Conservation (phyloP, 2,329 filamentous ascomycete species). For the Emydomyces testavorans region DNA sequence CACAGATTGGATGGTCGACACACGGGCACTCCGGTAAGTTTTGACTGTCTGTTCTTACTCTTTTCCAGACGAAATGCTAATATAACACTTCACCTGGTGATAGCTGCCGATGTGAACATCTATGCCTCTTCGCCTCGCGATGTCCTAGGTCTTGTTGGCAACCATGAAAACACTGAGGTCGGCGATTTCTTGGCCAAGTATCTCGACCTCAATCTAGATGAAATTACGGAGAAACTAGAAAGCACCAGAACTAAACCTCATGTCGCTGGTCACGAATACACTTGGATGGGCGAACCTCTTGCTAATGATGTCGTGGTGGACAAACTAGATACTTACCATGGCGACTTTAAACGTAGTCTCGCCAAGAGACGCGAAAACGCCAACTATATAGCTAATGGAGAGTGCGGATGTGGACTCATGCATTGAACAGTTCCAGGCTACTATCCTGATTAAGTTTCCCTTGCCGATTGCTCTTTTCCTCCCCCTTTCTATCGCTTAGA, state of each 20-base stretch:
- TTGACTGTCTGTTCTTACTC: not conserved
- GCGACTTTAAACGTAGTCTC: conserved; percentile 28
- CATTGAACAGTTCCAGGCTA: conserved; percentile 15
- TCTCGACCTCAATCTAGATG: conserved; percentile 65
- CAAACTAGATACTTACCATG: conserved; percentile 35
- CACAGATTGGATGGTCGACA: conserved; percentile 86
- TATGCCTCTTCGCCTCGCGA: conserved; percentile 63
- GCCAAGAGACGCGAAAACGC: conserved; percentile 20
- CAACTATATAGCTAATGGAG: conserved; percentile 15
- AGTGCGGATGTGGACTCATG: conserved; percentile 24
- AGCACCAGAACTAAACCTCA: conserved; percentile 18
- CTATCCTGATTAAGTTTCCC: not conserved
- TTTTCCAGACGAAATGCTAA: not conserved
- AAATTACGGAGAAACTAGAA: conserved; percentile 63
- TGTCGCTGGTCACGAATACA: conserved; percentile 17
- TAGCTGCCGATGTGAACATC: conserved; percentile 87
- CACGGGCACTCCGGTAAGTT: conserved; percentile 64
- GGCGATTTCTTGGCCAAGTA: conserved; percentile 71
- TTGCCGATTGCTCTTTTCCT: not conserved
- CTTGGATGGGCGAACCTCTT: conserved; percentile 35
- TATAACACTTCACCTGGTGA: conserved; percentile 14
- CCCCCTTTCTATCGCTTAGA: no score
- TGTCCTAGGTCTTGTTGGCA: conserved; percentile 58
- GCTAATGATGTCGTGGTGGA: conserved; percentile 30
- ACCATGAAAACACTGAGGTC: conserved; percentile 90